phyloP scores from a whole-genome alignment of 495 filamentous ascomycete species.

The Podospora tetraspora region DNA sequence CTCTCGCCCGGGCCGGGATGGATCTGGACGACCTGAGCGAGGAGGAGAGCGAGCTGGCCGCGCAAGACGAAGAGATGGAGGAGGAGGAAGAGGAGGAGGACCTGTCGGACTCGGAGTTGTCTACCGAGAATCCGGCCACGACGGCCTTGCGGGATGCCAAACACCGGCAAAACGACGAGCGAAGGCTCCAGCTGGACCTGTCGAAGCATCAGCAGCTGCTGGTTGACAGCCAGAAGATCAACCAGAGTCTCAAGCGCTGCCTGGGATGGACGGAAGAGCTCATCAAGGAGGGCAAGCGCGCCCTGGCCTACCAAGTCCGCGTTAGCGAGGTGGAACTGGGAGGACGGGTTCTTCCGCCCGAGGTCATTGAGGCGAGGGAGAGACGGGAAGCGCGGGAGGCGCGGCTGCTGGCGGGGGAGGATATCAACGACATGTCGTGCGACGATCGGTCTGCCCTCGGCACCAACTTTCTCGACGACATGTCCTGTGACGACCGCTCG shows the following conservation, averaged over 20 bases:
- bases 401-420: slow-evolving; percentile 56
- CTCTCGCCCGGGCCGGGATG: slow-evolving; percentile 25
- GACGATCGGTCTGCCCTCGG: background rate
- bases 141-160: slow-evolving; percentile 40
- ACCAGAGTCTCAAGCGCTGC: slow-evolving; percentile 85
- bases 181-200: slow-evolving; percentile 73
- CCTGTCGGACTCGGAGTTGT: slow-evolving; percentile 36
- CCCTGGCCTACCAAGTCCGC: slow-evolving; percentile 72
- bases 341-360: slow-evolving; percentile 67
- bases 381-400: slow-evolving; percentile 45
- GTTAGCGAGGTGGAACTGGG: slow-evolving; percentile 74
- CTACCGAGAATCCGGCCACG: slow-evolving; percentile 43
- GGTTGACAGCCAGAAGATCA: slow-evolving; percentile 85
- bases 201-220: slow-evolving; percentile 83
- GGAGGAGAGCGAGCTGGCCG: slow-evolving; percentile 37
- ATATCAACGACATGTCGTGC: slow-evolving; percentile 19
- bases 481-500: slow-evolving; percentile 13
- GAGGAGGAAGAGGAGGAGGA: slow-evolving; percentile 39
- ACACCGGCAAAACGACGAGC: slow-evolving; percentile 62
- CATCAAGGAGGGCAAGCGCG: slow-evolving; percentile 80
- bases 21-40: slow-evolving; percentile 50
- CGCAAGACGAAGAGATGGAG: slow-evolving; percentile 30
- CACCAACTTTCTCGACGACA: background rate
- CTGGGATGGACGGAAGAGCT: slow-evolving; percentile 81
- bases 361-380: slow-evolving; percentile 32